Base-by-base conservation (phyloP, 805 yeast genomes). In the Pichia thaimueangensis region DNA sequence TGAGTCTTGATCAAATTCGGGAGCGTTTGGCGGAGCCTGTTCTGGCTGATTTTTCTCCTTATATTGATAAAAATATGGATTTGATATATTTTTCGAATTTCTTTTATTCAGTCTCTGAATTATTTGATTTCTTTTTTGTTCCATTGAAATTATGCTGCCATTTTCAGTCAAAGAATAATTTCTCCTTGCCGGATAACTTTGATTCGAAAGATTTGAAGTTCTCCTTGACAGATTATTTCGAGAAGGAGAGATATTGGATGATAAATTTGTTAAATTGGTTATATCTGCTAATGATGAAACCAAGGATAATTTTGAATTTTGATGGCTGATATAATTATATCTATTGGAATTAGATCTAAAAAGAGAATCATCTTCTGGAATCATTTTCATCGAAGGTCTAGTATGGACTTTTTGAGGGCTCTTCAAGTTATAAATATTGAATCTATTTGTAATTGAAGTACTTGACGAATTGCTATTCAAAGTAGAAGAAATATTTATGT, bases 11-110 rank as follows among this genome's bases (percentile, higher is more conserved):
- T n/a, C n/a, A n/a, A 20, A n/a, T 28, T 35, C 30, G 10, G 39
- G 32, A 11, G 23, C 24, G 6, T 17, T 23, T 2, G 47, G 43
- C 22, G 34, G 39, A 20, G 16, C 5, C 22, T 42, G 45, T 10
- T n/a, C 16, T 8, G 45, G 45, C 19, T 42, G 45, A 19, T 12
- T 27, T 21, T 35, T 28, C 7, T 29, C 8, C 20, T 36, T 27
- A 28, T 39, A 44, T 34, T 44, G 47, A 37, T 39, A 44, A 30
- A 44, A 44, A 24, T 44, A 44, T 11, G 47, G 47, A 21, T 35
- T 44, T 12, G 30, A 35, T 7, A 28, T 11, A 32, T 44, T 44
- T 13, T 31, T 44, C 3, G 44, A 36, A 27, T 39, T 23, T 35
- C 38, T 24, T 27, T 36, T 40, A 33, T 37, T 40, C 15, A 43